Evolutionary conservation across 208 protist genomes (phyloP).

Genomic region (Herpetomonas samuelpessoai): DNA sequence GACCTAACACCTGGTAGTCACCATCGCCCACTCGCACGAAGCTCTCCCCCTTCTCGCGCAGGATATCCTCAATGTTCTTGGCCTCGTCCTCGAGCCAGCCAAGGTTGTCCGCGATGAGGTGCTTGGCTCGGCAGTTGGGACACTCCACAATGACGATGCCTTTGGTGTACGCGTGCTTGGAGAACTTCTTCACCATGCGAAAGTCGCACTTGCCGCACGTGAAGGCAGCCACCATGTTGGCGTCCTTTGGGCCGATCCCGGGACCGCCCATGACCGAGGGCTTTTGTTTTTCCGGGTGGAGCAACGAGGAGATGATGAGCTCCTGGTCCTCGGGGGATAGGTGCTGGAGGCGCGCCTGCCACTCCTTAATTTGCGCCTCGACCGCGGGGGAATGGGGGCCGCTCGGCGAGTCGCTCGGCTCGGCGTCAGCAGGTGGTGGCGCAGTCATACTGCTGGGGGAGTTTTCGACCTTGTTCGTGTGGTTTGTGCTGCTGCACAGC

Average conservation of each 20-base stretch:
- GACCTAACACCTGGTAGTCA: constrained; percentile 45
- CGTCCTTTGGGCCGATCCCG: constrained; percentile 71
- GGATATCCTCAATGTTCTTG: constrained; percentile 83
- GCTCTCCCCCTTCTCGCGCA: constrained; percentile 66
- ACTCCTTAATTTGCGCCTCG: background rate
- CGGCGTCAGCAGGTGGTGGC: too few species aligned
- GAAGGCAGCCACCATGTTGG: constrained; percentile 88
- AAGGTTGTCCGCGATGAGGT: constrained; percentile 92
- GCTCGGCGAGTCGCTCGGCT: too few species aligned
- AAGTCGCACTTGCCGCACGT: constrained; percentile 85
- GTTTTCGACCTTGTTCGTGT: too few species aligned
- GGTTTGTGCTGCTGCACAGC: constrained; percentile 3
- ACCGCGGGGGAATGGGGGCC: background rate
- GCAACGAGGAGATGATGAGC: constrained; percentile 59
- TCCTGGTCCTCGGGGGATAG: constrained; percentile 58
- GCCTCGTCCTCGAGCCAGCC: constrained; percentile 83
- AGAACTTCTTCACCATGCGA: constrained; percentile 90
- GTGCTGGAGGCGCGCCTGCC: constrained; percentile 14
- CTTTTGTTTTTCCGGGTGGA: constrained; percentile 36
- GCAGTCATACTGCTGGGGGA: too few species aligned
- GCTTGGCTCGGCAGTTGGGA: constrained; percentile 75
- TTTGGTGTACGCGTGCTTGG: constrained; percentile 89
- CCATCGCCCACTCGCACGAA: constrained; percentile 64
- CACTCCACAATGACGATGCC: constrained; percentile 93
- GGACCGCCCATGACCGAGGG: constrained; percentile 71